phyloP scores from a whole-genome alignment of 83 land plant genomes.

The Diphasiastrum complanatum region DNA sequence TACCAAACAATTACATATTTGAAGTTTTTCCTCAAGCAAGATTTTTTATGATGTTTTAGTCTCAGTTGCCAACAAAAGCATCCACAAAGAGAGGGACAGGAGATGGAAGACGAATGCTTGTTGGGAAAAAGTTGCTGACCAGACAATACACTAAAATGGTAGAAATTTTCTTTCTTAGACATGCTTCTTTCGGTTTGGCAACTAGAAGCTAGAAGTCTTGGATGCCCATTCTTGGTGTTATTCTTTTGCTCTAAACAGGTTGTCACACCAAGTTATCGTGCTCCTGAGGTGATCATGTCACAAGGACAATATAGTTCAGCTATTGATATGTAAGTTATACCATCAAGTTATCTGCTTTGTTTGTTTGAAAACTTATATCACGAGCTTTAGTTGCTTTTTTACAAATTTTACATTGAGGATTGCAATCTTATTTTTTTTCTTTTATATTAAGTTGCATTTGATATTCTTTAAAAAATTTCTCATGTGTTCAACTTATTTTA shows the following conservation, averaged over 20 bases:
- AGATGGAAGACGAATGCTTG: not conserved
- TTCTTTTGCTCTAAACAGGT: constrained; percentile 18
- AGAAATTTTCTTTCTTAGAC: not conserved
- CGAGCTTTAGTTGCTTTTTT: too few species aligned
- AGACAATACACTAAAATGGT: constrained; percentile 41
- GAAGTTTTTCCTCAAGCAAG: too few species aligned
- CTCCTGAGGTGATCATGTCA: constrained; percentile 44
- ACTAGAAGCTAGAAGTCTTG: not conserved
- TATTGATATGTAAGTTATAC: constrained; percentile 45
- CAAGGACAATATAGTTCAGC: constrained; percentile 35
- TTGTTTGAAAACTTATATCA: too few species aligned
- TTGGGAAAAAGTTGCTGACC: constrained; percentile 18
- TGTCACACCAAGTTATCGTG: constrained; percentile 41
- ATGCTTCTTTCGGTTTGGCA: not conserved
- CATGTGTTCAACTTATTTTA: too few species aligned
- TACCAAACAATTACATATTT: too few species aligned
- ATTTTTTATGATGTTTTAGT: too few species aligned
- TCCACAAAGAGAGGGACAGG: not conserved
- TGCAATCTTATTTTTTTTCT: too few species aligned
- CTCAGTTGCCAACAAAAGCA: too few species aligned
- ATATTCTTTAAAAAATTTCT: too few species aligned
- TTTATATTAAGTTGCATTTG: too few species aligned
- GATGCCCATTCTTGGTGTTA: not conserved
- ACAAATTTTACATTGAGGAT: too few species aligned
- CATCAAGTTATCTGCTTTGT: too few species aligned